These are phyloP conservation scores for Penicillium palitans DNA, from an alignment of 2,329 filamentous ascomycete species.

Conservation along the genomic window DNA sequence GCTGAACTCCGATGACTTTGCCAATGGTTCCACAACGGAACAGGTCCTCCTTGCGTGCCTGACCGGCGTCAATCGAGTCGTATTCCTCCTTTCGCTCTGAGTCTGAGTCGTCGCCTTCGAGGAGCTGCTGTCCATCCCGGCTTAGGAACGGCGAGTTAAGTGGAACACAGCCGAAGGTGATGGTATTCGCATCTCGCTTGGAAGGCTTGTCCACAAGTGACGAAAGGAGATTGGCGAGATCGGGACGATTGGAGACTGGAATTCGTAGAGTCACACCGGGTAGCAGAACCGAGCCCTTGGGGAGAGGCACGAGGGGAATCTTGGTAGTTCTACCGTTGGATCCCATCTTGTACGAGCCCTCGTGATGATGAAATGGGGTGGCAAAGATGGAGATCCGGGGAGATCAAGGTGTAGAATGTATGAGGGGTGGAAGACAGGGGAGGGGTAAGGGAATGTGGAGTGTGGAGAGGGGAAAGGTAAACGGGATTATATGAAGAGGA, in stretches of 20 bases:
- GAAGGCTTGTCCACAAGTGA: slow-evolving; percentile 73
- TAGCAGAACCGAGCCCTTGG: slow-evolving; percentile 76
- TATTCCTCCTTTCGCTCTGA: slow-evolving; percentile 45
- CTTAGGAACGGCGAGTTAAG: slow-evolving; percentile 73
- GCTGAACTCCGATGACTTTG: slow-evolving; percentile 76
- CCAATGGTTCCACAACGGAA: slow-evolving; percentile 81
- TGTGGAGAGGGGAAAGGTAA: not conserved
- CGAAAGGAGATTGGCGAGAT: slow-evolving; percentile 84
- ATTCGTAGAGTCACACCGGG: slow-evolving; percentile 85
- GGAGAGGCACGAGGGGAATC: slow-evolving; percentile 78
- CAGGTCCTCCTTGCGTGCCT: slow-evolving; percentile 68
- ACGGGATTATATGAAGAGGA: not conserved
- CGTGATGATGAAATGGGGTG: slow-evolving; percentile 9
- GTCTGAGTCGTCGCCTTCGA: slow-evolving; percentile 63
- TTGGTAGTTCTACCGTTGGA: slow-evolving; percentile 43
- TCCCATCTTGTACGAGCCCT: slow-evolving; percentile 32
- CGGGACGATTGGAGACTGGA: slow-evolving; percentile 77
- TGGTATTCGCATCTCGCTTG: slow-evolving; percentile 63
- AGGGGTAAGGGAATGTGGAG: not conserved
- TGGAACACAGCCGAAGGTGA: slow-evolving; percentile 86
- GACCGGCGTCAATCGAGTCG: slow-evolving; percentile 57
- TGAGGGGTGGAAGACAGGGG: not conserved
- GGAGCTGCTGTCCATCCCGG: slow-evolving; percentile 71
- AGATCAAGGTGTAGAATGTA: not conserved
- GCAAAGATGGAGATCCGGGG: slow-evolving; percentile 7